Evolutionary conservation across 352 stramenopile genomes (phyloP), one percentile per base, ranked within the genome.

Genomic region (Halophytophthora batemanensis): DNA sequence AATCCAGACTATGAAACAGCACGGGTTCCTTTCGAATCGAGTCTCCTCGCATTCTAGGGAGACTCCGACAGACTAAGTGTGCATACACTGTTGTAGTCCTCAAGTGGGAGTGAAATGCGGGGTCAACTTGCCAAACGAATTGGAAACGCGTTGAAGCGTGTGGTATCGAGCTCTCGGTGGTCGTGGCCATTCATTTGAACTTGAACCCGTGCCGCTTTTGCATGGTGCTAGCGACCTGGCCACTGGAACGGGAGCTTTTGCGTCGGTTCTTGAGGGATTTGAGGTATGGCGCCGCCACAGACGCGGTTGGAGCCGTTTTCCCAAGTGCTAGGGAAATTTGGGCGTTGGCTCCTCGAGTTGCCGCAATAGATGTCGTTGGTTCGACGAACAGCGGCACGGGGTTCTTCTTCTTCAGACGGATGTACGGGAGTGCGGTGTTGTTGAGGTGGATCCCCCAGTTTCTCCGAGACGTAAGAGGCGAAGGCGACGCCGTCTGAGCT

Each of bases 211-310:
- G 17, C 15, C 45, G 17, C 6, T 62, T 19, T 38, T 33, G n/a
- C 13, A 57, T 28, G 14, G 21, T 17, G 38, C n/a, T 23, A 15
- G 10, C 10, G 57, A 43, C 42, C 8, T 31, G 4, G 8, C 25
- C 25, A 31, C 25, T 31, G 8, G 21, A 8, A 14, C 56, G 29
- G 29, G 17, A 43, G 18, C 28, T 37, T 45, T 66, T 60, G 22
- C 53, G 56, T 60, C 82, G 70, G 44, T 81, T 77, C 67, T 90
- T 92, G 56, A 89, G 78, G 45, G 86, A 76, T 59, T 83, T 83
- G 11, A 90, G 62, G 38, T 92, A 92, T 45, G 78, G 74, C 11
- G 76, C 74, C 39, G 76, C 61, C 17, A 69, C 19, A 0, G 59
- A 56, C 22, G 55, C 53, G 5, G 56, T 58, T 8, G 23, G 38